Percentiles rank a stretch among this genome's conserved stretches.
Conservation (phyloP, 306 rosid genomes). For the Myrica gale region DNA sequence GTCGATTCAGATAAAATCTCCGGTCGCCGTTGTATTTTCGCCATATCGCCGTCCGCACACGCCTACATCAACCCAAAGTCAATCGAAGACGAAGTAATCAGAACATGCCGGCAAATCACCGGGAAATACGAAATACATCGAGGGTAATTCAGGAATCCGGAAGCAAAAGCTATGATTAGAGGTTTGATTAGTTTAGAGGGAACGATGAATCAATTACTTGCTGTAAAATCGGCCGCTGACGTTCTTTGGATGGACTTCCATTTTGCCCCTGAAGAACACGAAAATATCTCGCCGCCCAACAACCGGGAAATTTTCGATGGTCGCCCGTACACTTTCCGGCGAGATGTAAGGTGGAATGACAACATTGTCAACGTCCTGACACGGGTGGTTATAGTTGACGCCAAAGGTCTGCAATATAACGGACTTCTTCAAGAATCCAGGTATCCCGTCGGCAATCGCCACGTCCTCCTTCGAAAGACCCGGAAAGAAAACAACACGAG, state of each 20-base stretch:
- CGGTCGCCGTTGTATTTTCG: constrained; percentile 60
- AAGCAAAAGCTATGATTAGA: background rate
- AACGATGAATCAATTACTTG: constrained; percentile 53
- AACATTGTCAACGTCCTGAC: constrained; percentile 85
- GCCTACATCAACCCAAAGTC: constrained; percentile 32
- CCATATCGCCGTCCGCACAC: constrained; percentile 78
- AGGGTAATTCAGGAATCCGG: constrained; percentile 18
- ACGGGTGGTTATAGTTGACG: constrained; percentile 61
- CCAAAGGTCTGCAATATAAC: constrained; percentile 89
- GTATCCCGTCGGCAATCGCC: constrained; percentile 77
- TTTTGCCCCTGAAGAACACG: constrained; percentile 88
- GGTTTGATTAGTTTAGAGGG: constrained; percentile 18
- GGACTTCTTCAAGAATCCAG: constrained; percentile 64
- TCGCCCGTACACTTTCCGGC: constrained; percentile 45
- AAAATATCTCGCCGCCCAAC: constrained; percentile 67
- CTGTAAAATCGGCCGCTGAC: constrained; percentile 91
- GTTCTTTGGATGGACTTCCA: constrained; percentile 94
- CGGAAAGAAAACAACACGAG: background rate
- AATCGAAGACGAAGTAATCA: background rate
- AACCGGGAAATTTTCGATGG: constrained; percentile 45
- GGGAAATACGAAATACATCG: background rate
- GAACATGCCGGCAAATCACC: too few species aligned
- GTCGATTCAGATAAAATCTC: constrained; percentile 68
- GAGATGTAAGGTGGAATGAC: constrained; percentile 82
- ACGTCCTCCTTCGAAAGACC: constrained; percentile 59